These are phyloP conservation scores for Ceratobasidium papillatum DNA, from an alignment of 1,284 basidiomycete genomes.

Conservation along the genomic window DNA sequence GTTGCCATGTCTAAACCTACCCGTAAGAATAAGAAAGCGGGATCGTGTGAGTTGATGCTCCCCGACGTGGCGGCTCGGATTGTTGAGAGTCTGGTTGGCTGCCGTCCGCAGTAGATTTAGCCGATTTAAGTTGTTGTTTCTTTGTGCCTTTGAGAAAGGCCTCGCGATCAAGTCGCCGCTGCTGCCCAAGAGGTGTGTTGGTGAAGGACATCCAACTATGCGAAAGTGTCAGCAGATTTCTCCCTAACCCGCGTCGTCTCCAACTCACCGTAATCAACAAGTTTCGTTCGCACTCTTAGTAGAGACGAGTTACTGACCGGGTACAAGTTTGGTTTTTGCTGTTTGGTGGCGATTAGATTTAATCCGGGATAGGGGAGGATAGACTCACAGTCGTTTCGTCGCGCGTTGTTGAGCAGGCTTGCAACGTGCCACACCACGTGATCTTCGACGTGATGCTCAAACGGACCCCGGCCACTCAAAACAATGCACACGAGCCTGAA, in stretches of 20 bases:
- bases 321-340: conserved; percentile 2
- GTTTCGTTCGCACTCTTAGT: background rate
- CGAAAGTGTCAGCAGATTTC: conserved; percentile 15
- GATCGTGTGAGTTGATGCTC: conserved; percentile 39
- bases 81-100: conserved; percentile 17
- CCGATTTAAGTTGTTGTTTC: conserved; percentile 42
- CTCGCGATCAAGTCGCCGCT: conserved; percentile 80
- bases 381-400: conserved; percentile 1
- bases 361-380: conserved; percentile 16
- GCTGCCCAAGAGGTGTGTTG: conserved; percentile 80
- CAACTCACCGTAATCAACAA: conserved; percentile 31
- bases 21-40: conserved; percentile 72
- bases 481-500: background rate
- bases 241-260: background rate
- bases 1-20: conserved; percentile 55
- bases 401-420: conserved; percentile 18
- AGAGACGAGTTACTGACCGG: conserved; percentile 8
- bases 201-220: conserved; percentile 73
- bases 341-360: background rate
- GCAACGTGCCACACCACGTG: conserved; percentile 14
- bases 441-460: background rate
- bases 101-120: conserved; percentile 9
- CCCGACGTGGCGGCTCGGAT: conserved; percentile 33
- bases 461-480: background rate
- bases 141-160: conserved; percentile 74